Evolutionary conservation across 192 early-diverging fungal species (phyloP).

Genomic region (Thoreauomyces humboldtii): DNA sequence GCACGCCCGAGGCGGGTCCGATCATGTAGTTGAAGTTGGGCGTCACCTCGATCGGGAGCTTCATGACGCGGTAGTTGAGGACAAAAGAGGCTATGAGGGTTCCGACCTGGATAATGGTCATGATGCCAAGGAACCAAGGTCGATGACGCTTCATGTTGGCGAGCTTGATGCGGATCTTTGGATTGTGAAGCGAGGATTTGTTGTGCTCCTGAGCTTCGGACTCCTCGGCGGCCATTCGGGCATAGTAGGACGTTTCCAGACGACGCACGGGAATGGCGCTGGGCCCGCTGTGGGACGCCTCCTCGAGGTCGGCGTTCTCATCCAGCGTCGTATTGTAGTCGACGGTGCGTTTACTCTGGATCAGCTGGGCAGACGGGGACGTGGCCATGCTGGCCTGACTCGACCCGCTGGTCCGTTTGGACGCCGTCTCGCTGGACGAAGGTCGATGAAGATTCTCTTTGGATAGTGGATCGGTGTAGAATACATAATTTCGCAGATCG

Average conservation of each 20-base stretch:
- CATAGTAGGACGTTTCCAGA: constrained; percentile 10
- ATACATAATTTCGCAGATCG: constrained; percentile 17
- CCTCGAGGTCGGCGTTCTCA: background rate
- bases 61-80: constrained; percentile 59
- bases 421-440: background rate
- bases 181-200: constrained; percentile 40
- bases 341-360: no score
- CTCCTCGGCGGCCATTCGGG: constrained; percentile 23
- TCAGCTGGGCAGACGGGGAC: constrained; percentile 1
- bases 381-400: background rate
- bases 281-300: background rate
- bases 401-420: background rate
- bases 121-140: constrained; percentile 47
- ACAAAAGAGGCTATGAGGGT: constrained; percentile 29
- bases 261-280: background rate
- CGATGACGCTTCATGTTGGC: constrained; percentile 39
- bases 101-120: constrained; percentile 41
- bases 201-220: constrained; percentile 21
- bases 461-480: constrained; percentile 25
- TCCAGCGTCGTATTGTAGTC: background rate
- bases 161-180: constrained; percentile 43
- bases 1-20: constrained; percentile 61
- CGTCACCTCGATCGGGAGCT: constrained; percentile 57
- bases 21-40: constrained; percentile 84
- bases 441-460: background rate